phyloP scores from a whole-genome alignment of 2,329 filamentous ascomycete species.

The Chaetomiaceae sp. region DNA sequence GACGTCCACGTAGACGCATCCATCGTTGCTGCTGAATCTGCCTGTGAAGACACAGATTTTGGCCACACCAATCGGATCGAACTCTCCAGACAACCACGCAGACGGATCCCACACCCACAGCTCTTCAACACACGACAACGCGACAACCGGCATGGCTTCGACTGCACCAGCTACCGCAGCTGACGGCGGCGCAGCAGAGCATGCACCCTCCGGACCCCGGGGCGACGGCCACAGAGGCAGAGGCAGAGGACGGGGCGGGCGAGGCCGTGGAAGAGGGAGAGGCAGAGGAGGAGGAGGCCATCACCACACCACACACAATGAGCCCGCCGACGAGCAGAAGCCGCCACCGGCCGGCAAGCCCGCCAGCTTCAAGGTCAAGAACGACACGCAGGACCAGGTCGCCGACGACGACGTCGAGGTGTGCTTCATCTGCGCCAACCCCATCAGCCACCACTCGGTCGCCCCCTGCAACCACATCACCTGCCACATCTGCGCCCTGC shows the following conservation, averaged over 20 bases:
- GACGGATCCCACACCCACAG: too few species aligned
- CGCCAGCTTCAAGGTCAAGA: constrained; percentile 27
- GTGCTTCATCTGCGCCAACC: constrained; percentile 96
- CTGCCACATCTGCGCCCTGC: constrained; percentile 90
- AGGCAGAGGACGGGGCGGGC: constrained; percentile 40
- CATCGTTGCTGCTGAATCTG: too few species aligned
- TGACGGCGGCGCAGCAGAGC: constrained; percentile 1
- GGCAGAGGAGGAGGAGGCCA: constrained; percentile 33
- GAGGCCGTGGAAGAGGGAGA: constrained; percentile 35
- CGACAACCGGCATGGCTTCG: constrained; percentile 18
- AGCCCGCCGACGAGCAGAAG: constrained; percentile 13
- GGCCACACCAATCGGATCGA: too few species aligned
- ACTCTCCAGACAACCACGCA: too few species aligned
- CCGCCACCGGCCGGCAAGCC: constrained; percentile 24
- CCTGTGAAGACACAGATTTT: neutral
- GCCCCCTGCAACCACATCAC: constrained; percentile 94
- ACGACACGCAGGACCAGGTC: constrained; percentile 31
- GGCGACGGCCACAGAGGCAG: constrained; percentile 37
- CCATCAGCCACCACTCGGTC: constrained; percentile 80
- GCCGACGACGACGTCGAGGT: constrained; percentile 69
- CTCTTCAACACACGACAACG: neutral
- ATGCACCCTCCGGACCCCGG: constrained; percentile 20
- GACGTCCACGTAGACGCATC: too few species aligned
- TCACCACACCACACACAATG: constrained; percentile 18
- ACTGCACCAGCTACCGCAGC: constrained; percentile 15